Percentiles rank a stretch among this genome's conserved stretches.
Evolutionary conservation across 495 filamentous ascomycete genomes (phyloP).

Genomic region (Cercophora scortea): DNA sequence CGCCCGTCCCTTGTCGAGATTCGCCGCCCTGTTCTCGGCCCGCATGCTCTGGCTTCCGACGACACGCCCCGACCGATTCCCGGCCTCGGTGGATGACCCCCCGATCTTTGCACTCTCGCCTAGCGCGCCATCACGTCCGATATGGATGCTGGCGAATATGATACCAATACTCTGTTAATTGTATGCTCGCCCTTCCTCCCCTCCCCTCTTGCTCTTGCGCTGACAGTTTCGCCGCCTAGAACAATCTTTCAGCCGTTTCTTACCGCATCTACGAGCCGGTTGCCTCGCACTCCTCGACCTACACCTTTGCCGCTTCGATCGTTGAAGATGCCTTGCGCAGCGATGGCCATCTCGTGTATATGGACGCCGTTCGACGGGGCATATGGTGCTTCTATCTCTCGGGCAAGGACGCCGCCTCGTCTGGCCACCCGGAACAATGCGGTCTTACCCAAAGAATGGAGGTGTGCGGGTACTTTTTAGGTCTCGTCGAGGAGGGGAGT

Average conservation of each 20-base stretch:
- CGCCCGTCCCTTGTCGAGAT: no score
- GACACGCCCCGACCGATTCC: constrained; percentile 5
- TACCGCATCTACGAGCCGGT: constrained; percentile 42
- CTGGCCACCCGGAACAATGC: constrained; percentile 16
- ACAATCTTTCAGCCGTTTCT: constrained; percentile 37
- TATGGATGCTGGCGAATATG: constrained; percentile 48
- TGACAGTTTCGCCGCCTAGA: constrained; percentile 24
- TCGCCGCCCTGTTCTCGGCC: background rate
- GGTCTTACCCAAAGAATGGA: constrained; percentile 27
- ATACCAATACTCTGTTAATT: constrained; percentile 44
- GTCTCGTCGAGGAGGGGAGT: constrained; percentile 32
- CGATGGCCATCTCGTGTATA: constrained; percentile 43
- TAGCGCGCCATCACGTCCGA: constrained; percentile 23
- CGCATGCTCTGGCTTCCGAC: constrained; percentile 13
- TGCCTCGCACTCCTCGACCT: constrained; percentile 26
- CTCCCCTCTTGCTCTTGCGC: background rate
- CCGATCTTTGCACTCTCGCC: constrained; percentile 8
- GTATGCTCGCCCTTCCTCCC: constrained; percentile 19
- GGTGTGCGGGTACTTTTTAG: constrained; percentile 30
- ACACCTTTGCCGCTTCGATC: constrained; percentile 32
- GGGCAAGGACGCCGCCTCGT: constrained; percentile 20
- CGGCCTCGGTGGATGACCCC: constrained; percentile 17
- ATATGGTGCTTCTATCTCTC: constrained; percentile 44
- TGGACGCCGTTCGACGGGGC: constrained; percentile 37
- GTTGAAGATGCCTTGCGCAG: constrained; percentile 39